Percentiles rank a stretch among this genome's conserved stretches.
Conservation (phyloP, 306 rosid genomes). For the Geum urbanum region DNA sequence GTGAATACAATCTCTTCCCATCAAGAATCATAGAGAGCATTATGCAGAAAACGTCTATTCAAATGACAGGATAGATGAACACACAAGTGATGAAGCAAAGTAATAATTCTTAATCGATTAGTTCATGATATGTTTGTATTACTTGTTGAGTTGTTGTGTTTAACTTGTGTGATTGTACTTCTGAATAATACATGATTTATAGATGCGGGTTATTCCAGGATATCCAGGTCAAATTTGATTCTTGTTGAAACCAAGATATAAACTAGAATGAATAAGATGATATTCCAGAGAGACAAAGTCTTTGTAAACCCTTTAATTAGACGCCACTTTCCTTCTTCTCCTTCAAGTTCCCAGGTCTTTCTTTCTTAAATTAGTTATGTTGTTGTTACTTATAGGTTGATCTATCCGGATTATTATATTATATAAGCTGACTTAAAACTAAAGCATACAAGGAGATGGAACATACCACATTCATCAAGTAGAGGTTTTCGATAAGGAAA, state of each 20-base stretch:
- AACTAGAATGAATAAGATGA: not conserved
- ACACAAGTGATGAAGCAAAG: too few species aligned
- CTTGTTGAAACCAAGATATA: conserved; percentile 32
- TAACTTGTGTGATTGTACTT: too few species aligned
- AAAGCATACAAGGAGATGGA: not conserved
- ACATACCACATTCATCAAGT: conserved; percentile 1
- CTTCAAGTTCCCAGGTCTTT: conserved; percentile 33
- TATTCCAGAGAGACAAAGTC: conserved; percentile 19
- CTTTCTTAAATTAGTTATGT: not conserved
- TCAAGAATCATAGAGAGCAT: too few species aligned
- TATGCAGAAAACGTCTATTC: too few species aligned
- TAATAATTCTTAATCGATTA: too few species aligned
- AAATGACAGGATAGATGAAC: too few species aligned
- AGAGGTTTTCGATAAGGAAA: conserved; percentile 2
- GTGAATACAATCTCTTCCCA: too few species aligned
- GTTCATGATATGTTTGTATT: too few species aligned
- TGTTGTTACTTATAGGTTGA: not conserved
- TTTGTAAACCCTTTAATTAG: conserved; percentile 35
- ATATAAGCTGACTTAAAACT: not conserved
- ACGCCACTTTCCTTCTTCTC: conserved; percentile 55
- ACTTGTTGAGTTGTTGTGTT: too few species aligned
- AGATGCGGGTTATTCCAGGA: too few species aligned
- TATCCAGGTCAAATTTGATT: conserved; percentile 12
- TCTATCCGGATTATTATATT: not conserved
- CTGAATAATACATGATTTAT: too few species aligned